Percentiles rank a stretch among this genome's conserved stretches.
These are phyloP conservation scores for Calonectria honghensis DNA, from an alignment of 2,329 filamentous ascomycete species.

Conservation along the genomic window DNA sequence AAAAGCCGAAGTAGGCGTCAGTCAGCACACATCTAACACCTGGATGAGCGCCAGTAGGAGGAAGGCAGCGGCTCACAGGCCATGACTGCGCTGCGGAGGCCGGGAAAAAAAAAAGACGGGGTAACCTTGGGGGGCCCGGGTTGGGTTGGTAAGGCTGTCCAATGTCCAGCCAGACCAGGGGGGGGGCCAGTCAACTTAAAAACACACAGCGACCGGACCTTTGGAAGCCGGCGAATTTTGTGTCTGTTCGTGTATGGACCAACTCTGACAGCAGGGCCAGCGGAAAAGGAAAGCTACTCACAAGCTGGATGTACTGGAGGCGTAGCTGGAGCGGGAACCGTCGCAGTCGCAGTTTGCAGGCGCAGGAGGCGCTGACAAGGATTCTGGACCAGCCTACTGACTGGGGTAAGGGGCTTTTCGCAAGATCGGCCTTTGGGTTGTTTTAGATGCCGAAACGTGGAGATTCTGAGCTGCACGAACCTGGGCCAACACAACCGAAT, in stretches of 20 bases:
- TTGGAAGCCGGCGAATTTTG: slow-evolving; percentile 24
- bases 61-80: slow-evolving; percentile 36
- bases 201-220: slow-evolving; percentile 35
- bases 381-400: slow-evolving; percentile 15
- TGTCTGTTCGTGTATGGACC: slow-evolving; percentile 18
- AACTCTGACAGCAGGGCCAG: slow-evolving; percentile 14
- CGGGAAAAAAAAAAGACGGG: slow-evolving; percentile 44
- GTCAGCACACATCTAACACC: slow-evolving; percentile 36
- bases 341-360: slow-evolving; percentile 26
- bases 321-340: slow-evolving; percentile 31
- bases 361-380: slow-evolving; percentile 32
- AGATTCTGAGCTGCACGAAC: slow-evolving; percentile 28
- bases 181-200: slow-evolving; percentile 36
- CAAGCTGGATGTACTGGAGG: slow-evolving; percentile 23
- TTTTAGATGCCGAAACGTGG: slow-evolving; percentile 28
- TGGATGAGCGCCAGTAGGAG: slow-evolving; percentile 31
- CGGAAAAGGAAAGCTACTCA: slow-evolving; percentile 21
- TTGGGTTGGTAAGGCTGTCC: slow-evolving; percentile 46
- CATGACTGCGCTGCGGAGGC: slow-evolving; percentile 42
- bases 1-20: slow-evolving; percentile 33
- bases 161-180: slow-evolving; percentile 33
- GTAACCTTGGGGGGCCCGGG: slow-evolving; percentile 34
- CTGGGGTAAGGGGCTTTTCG: slow-evolving; percentile 22
- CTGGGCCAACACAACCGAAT: slow-evolving; percentile 17
- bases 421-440: slow-evolving; percentile 21